Conservation (phyloP, 2,329 filamentous ascomycete species). For the Calonectria pauciramosa region DNA sequence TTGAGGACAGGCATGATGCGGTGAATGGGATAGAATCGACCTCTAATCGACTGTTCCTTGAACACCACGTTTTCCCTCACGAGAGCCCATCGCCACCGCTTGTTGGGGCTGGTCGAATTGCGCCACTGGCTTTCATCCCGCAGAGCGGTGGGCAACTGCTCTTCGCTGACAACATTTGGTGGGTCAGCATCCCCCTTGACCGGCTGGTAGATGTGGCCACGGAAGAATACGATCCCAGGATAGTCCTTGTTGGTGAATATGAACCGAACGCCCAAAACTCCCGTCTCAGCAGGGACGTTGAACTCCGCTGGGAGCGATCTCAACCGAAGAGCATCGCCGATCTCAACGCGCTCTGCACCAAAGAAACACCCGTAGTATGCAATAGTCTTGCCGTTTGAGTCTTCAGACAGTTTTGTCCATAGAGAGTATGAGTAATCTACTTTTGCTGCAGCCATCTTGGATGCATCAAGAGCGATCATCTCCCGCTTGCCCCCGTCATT, state of each 20-base stretch:
- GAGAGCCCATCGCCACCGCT: conserved; percentile 56
- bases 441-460: conserved; percentile 64
- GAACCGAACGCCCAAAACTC: conserved; percentile 55
- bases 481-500: conserved; percentile 56
- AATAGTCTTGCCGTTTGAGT: conserved; percentile 49
- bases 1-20: conserved; percentile 66
- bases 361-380: conserved; percentile 64
- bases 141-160: conserved; percentile 58
- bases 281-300: conserved; percentile 48
- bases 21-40: conserved; percentile 71
- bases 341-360: conserved; percentile 63
- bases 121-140: conserved; percentile 58
- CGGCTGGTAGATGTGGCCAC: conserved; percentile 56
- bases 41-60: conserved; percentile 63
- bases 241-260: conserved; percentile 55
- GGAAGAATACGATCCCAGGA: conserved; percentile 55
- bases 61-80: conserved; percentile 61
- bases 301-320: conserved; percentile 56
- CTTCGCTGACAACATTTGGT: conserved; percentile 49
- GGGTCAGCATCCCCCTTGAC: conserved; percentile 44
- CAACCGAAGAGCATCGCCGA: conserved; percentile 64
- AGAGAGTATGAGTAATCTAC: conserved; percentile 64
- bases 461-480: conserved; percentile 62
- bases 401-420: conserved; percentile 56
- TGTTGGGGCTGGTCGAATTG: conserved; percentile 48